Evolutionary conservation across 106 monocot species (phyloP), one percentile per base, ranked within the genome.

Genomic region (Dendrobium nobile): DNA sequence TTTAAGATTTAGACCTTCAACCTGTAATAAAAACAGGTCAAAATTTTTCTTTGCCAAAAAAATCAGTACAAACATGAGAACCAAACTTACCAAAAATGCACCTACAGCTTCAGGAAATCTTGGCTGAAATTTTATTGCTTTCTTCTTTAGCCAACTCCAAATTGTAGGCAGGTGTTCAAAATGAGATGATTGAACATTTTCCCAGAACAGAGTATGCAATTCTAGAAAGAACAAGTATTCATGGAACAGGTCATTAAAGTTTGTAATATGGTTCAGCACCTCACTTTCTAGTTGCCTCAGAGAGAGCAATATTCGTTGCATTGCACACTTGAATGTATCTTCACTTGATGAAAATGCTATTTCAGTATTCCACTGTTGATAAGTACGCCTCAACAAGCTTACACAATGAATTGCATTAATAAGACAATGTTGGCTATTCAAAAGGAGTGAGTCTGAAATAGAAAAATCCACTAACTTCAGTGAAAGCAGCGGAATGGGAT

Each of bases 311-410:
- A 92, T 48, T 77, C 64, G 75, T n/a, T 59, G 33, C 18, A 88
- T 37, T 61, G 75, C 75, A 47, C 19, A 26, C 72, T 82, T 16
- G 33, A 82, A 74, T 16, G 51, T 64, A 75, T 75, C 70, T 55
- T 77, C 33, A 42, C 75, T 47, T 28, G 61, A 51, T 1, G 55
- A 64, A 82, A 70, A 83, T 33, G 43, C 37, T 5, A 1, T 84
- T 83, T 99, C 99, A 80, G 77, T 47, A 77, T 80, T 82, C 99
- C 99, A 99, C 56, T 95, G 95, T 55, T 87, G 82, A 31, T 83
- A 81, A 31, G 87, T 90, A 79, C 80, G 85, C 15, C 86, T 84
- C 80, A 99, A 80, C 65, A 98, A 79, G 28, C 75, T 76, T 55
- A 91, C 84, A 77, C 85, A 86, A 27, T 79, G 41, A 6, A 91